Percentiles rank a stretch among this genome's conserved stretches.
Evolutionary conservation across 306 rosid species (phyloP).

Genomic region (Coriaria nepalensis): DNA sequence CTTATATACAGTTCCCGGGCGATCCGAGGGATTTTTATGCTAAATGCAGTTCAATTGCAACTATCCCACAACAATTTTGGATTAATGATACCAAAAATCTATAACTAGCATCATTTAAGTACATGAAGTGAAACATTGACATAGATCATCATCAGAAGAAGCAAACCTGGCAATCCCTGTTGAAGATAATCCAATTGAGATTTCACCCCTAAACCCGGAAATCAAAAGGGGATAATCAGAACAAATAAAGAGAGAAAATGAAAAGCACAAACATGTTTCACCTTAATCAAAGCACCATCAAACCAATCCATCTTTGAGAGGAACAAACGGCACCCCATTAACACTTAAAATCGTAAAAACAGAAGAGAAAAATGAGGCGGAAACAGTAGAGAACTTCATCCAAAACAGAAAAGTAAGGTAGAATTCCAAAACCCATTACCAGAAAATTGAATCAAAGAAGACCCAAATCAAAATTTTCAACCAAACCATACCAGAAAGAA

Average conservation of each 20-base stretch:
- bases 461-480: conserved; percentile 28
- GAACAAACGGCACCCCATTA: too few relatives aligned
- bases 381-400: conserved; percentile 12
- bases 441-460: conserved; percentile 12
- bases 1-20: too few relatives aligned
- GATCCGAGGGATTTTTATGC: too few relatives aligned
- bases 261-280: conserved; percentile 5
- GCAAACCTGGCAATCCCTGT: conserved; percentile 81
- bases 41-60: too few relatives aligned
- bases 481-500: conserved; percentile 18
- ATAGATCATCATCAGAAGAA: conserved; percentile 8
- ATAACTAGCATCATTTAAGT: background rate
- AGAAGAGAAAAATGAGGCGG: background rate
- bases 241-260: conserved; percentile 2
- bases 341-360: background rate
- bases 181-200: conserved; percentile 81
- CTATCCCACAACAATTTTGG: too few relatives aligned
- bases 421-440: conserved; percentile 15
- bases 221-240: background rate
- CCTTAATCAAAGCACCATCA: background rate
- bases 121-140: conserved; percentile 6
- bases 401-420: conserved; percentile 9
- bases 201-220: conserved; percentile 49
- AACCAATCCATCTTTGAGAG: background rate
- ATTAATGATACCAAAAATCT: too few relatives aligned